A percentile compares a stretch with the other conserved stretches of the same genome.
Conservation (phyloP, 192 early-diverging fungal species). For the Coemansia furcata region DNA sequence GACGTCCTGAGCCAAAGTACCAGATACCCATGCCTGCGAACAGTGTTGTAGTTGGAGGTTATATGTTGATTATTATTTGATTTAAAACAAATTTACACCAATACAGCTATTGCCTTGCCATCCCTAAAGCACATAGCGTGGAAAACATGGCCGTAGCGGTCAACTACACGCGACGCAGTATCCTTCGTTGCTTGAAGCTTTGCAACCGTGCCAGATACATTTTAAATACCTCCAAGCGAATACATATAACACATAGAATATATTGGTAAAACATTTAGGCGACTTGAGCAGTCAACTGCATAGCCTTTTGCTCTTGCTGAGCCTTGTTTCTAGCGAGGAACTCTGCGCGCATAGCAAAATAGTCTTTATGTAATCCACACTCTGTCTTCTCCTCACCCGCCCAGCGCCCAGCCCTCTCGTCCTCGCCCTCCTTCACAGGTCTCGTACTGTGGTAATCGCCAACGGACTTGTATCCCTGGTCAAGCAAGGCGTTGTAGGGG, state of each 20-base stretch:
- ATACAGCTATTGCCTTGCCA: not conserved
- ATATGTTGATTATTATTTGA: not conserved
- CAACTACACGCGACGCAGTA: no score
- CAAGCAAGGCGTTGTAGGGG: conserved; percentile 86
- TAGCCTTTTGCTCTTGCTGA: conserved; percentile 40
- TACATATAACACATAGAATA: not conserved
- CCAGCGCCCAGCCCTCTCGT: conserved; percentile 90
- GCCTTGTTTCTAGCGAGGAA: conserved; percentile 77
- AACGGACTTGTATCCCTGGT: conserved; percentile 88
- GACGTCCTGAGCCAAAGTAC: not conserved
- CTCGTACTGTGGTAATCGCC: conserved; percentile 92
- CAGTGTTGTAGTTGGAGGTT: not conserved
- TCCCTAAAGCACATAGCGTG: no score
- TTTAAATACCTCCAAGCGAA: not conserved
- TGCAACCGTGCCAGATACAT: not conserved
- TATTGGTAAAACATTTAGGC: not conserved
- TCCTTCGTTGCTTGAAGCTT: no score
- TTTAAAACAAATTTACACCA: not conserved
- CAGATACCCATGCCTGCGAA: not conserved
- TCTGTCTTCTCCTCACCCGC: conserved; percentile 84
- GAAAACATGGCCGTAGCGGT: no score
- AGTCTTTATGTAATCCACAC: conserved; percentile 96
- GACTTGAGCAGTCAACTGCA: conserved; percentile 3
- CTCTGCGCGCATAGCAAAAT: conserved; percentile 85
- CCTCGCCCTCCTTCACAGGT: conserved; percentile 61